Evolutionary conservation across 148 eudicot species (phyloP), one percentile per base, ranked within the genome.

Genomic region (Spergularia bocconei): DNA sequence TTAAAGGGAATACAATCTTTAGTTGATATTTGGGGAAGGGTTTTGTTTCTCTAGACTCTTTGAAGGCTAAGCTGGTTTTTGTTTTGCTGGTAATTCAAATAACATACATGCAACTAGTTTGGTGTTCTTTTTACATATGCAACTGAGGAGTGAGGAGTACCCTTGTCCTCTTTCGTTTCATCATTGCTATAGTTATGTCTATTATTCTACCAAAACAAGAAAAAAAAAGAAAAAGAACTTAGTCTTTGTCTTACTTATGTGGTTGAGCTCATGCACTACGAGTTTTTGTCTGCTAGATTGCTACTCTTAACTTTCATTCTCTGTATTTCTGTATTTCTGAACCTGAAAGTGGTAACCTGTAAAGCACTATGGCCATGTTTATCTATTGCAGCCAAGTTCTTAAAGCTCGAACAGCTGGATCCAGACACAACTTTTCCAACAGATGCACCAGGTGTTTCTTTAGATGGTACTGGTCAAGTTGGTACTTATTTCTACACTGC

Each of bases 401-500:
- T 95, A 80, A 92, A 92, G 87, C 84, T 86, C 65, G 99, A 92
- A 78, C 98, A 95, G 77, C 82, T 92, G 83, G 96, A 92, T 57
- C 97, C 84, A 83, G 99, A 95, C 71, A 79, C 82, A 12, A 82
- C 84, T 47, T 79, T 77, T 79, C 90, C 92, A 65, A 72, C 88
- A 52, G 98, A 95, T 81, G 81, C 84, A 21, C 80, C 84, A 25
- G 93, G 93, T 78, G 85, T 92, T 66, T 95, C 99, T 55, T 29
- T 84, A 53, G 99, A 95, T 85, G 85, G 97, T 73, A 95, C 97
- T n/a, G 96, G 97, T 41, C 93, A 88, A 84, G 84, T 95, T 78
- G 99, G 97, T 62, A 95, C 97, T 21, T 92, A 92, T 80, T 92
- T 92, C 79, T 95, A 95, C 65, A 95, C 97, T 77, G 97, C 99